These are phyloP conservation scores for Rhazya stricta DNA, from an alignment of 257 asterid species.

Conservation along the genomic window DNA sequence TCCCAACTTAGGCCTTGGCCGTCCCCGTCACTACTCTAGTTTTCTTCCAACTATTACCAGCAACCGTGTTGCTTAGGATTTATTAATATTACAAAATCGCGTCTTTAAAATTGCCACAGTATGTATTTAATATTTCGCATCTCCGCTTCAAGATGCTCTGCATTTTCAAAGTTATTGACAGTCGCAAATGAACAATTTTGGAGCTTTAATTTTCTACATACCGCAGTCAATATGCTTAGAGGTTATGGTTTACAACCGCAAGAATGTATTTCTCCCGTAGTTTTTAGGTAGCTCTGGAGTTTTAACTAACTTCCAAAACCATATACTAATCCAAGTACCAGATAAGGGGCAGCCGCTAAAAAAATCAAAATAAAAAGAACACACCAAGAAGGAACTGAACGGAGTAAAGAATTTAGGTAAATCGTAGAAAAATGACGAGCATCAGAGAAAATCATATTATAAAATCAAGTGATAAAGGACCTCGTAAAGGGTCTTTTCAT, in stretches of 20 bases:
- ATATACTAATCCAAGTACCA: neutral
- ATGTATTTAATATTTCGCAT: neutral
- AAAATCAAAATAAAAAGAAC: neutral
- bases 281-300: neutral
- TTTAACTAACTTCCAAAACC: neutral
- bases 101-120: no score
- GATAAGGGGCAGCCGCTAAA: neutral
- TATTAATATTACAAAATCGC: no score
- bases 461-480: constrained; percentile 19
- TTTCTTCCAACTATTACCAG: no score
- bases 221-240: neutral
- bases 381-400: neutral
- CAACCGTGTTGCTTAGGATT: no score
- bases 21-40: no score
- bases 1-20: neutral
- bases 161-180: neutral
- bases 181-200: neutral
- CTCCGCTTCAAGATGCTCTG: neutral
- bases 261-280: neutral
- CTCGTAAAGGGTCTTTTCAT: constrained; percentile 63
- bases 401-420: neutral
- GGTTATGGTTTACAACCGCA: neutral
- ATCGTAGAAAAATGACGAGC: neutral
- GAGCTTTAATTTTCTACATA: neutral
- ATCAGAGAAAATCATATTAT: neutral